Conservation (phyloP, 2,329 filamentous ascomycete species). For the Madurella fahalii region DNA sequence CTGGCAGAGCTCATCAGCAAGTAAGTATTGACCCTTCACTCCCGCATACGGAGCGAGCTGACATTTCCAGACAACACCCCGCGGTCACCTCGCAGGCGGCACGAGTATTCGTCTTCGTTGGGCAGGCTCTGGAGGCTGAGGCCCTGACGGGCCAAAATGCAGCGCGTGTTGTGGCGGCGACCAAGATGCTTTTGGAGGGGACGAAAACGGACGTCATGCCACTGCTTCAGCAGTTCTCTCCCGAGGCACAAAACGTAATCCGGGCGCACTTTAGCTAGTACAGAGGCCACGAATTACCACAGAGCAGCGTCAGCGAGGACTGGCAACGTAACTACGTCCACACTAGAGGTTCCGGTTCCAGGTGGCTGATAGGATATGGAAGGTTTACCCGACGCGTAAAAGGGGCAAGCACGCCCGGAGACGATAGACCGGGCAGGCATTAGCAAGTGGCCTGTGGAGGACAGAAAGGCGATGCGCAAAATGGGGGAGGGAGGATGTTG, state of each 20-base stretch:
- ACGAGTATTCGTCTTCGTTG: constrained; percentile 80
- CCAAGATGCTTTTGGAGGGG: constrained; percentile 70
- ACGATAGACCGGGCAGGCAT: no score
- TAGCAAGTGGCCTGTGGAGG: no score
- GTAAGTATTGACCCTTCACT: constrained; percentile 54
- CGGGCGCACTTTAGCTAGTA: constrained; percentile 70
- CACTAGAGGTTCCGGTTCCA: no score
- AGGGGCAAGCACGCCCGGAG: no score
- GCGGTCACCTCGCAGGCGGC: constrained; percentile 71
- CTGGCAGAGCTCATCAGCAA: constrained; percentile 87
- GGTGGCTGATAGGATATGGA: no score
- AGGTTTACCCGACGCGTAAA: no score
- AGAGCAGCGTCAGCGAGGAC: background rate
- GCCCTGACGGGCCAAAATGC: constrained; percentile 83
- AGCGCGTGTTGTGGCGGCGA: constrained; percentile 68
- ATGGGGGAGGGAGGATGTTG: no score
- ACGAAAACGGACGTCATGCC: constrained; percentile 73
- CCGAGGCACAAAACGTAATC: constrained; percentile 76
- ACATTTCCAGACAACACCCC: constrained; percentile 68
- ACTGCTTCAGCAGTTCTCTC: constrained; percentile 65
- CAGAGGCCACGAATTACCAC: background rate
- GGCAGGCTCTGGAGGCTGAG: constrained; percentile 84
- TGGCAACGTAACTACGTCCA: background rate
- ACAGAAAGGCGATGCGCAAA: no score
- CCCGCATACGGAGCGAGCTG: constrained; percentile 4